Evolutionary conservation across 2,329 filamentous ascomycete genomes (phyloP), one percentile per base, ranked within the genome.

Genomic region (Coniochaeta sp.): DNA sequence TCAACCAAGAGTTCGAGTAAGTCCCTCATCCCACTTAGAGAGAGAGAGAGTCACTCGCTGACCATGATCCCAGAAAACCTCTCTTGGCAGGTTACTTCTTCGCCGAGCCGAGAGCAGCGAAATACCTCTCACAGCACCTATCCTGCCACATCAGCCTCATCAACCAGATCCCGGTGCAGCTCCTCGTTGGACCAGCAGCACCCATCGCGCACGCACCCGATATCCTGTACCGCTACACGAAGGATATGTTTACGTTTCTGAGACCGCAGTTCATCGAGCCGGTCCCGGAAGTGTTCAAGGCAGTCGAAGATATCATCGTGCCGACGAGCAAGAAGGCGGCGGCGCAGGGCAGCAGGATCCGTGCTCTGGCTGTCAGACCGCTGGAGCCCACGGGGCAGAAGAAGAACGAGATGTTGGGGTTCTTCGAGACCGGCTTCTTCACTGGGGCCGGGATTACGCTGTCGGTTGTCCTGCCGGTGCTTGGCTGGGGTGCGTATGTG

Each of bases 81-180:
- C 60, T 67, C 6, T 58, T 68, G 11, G 67, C 66, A 12, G 63
- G 65, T 22, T 68, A 67, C 44, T 65, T 68, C 47, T 69, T 69
- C 59, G 67, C 62, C 22, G 62, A 66, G 17, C 62, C 61, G 6
- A n/a, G 31, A 17, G 63, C 63, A 2, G 81, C 78, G 17, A 88
- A 87, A 67, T 88, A 87, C 63, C 73, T 88, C 5, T 74, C 77
- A 8, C 82, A 87, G 63, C 85, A 82, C 68, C 71, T 87, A 38
- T 66, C 74, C 9, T 74, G 82, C 2, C 72, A 79, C 14, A 67
- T 78, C 0, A 79, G 80, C 0, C 82, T 80, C 66, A 72, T 83
- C 60, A 88, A 88, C 67, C 79, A 85, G 58, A 76, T 88, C 7
- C 84, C 85, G 0, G 63, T 72, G 1, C 76, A 81, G 36, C 71